phyloP scores from a whole-genome alignment of 768 basidiomycete genomes.

The Boletales sp. region DNA sequence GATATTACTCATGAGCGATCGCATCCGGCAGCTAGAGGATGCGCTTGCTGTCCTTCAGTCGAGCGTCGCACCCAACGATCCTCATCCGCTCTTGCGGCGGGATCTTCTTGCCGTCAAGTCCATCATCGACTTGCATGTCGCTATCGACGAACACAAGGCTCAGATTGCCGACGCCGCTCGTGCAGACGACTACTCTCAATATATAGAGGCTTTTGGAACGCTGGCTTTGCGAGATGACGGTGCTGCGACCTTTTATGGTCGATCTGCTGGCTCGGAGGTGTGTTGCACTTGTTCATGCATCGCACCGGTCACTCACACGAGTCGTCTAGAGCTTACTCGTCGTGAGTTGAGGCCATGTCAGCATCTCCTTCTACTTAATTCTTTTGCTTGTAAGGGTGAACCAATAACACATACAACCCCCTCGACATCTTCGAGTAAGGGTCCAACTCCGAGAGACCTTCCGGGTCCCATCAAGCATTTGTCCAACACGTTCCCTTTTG shows the following conservation, averaged over 20 bases:
- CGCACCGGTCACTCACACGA: not conserved
- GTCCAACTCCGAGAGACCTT: conserved; percentile 14
- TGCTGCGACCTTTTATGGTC: conserved; percentile 66
- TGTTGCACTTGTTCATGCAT: conserved; percentile 31
- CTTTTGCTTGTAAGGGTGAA: conserved; percentile 22
- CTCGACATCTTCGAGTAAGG: not conserved
- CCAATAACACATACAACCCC: conserved; percentile 1
- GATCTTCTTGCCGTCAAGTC: conserved; percentile 66
- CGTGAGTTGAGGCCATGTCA: conserved; percentile 33
- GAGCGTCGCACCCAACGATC: conserved; percentile 40
- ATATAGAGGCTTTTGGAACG: conserved; percentile 68
- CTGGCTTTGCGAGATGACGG: conserved; percentile 68
- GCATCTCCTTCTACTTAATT: not conserved
- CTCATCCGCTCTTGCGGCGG: conserved; percentile 57
- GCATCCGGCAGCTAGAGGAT: conserved; percentile 69
- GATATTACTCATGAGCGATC: conserved; percentile 64
- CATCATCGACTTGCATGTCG: conserved; percentile 63
- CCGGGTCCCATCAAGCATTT: conserved; percentile 24
- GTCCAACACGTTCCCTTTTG: conserved; percentile 48
- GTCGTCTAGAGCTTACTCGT: conserved; percentile 49
- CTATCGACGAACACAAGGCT: conserved; percentile 39
- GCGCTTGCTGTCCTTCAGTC: conserved; percentile 57
- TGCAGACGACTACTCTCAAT: conserved; percentile 41
- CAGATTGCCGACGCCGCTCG: conserved; percentile 28
- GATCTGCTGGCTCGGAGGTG: conserved; percentile 72